These are phyloP conservation scores for Cyclocybe aegerita DNA, from an alignment of 768 basidiomycete genomes.

Conservation along the genomic window DNA sequence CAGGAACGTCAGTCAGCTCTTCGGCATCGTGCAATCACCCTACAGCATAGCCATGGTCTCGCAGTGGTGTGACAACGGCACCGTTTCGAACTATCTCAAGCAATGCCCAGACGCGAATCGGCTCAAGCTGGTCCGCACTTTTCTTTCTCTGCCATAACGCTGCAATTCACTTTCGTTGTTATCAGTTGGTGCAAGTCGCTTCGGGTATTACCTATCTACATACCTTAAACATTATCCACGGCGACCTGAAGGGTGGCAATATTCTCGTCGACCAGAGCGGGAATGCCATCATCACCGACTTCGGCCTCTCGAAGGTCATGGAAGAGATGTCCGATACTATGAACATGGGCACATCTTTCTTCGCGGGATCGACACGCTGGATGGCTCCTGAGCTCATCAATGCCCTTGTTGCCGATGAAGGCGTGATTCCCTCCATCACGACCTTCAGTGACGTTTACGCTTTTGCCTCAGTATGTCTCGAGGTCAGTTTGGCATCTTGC, in stretches of 20 bases:
- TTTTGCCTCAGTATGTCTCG: constrained; percentile 58
- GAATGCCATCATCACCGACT: constrained; percentile 57
- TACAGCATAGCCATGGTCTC: constrained; percentile 64
- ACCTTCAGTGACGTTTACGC: constrained; percentile 60
- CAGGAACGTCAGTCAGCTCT: constrained; percentile 52
- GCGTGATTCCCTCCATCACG: constrained; percentile 41
- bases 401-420: constrained; percentile 49
- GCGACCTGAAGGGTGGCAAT: constrained; percentile 63
- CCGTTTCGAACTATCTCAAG: constrained; percentile 48
- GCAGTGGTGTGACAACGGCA: constrained; percentile 63
- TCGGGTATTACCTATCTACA: constrained; percentile 60
- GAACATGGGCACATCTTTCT: constrained; percentile 39
- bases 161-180: neutral
- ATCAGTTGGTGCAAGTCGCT: constrained; percentile 52
- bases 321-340: constrained; percentile 46
- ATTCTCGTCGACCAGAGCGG: constrained; percentile 55
- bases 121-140: constrained; percentile 43
- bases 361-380: constrained; percentile 49
- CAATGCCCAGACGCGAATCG: constrained; percentile 40
- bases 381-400: constrained; percentile 61
- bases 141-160: neutral
- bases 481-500: constrained; percentile 33
- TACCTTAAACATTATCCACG: constrained; percentile 54
- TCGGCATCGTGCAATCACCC: constrained; percentile 51
- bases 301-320: constrained; percentile 58